Conservation (phyloP, 2,329 filamentous ascomycete genomes). For the Chaetomium sp. region DNA sequence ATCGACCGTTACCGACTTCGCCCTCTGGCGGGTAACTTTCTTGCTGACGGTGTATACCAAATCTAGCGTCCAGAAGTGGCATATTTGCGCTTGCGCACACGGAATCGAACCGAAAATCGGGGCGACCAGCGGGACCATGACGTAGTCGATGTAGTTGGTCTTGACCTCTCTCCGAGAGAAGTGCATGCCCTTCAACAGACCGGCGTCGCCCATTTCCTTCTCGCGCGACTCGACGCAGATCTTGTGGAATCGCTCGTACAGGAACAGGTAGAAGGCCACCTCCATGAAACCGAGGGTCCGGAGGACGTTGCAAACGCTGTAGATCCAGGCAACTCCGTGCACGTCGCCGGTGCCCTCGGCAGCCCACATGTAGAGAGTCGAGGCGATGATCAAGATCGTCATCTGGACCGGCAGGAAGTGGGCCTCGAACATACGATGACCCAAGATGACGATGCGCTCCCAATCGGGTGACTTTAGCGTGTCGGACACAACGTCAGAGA, state of each 20-base stretch:
- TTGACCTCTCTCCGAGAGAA: constrained; percentile 62
- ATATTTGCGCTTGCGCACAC: constrained; percentile 66
- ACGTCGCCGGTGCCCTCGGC: constrained; percentile 55
- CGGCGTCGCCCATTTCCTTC: constrained; percentile 67
- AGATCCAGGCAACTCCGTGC: constrained; percentile 59
- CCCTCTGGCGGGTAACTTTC: constrained; percentile 61
- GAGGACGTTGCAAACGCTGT: constrained; percentile 61
- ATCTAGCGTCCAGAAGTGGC: constrained; percentile 70
- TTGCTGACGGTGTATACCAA: constrained; percentile 72
- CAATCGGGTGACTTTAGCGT: constrained; percentile 56
- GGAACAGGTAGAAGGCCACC: constrained; percentile 63
- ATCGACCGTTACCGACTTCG: constrained; percentile 48
- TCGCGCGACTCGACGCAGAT: constrained; percentile 62
- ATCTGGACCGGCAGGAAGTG: constrained; percentile 72
- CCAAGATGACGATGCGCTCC: constrained; percentile 59
- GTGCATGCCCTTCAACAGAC: constrained; percentile 64
- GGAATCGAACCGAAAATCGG: constrained; percentile 69
- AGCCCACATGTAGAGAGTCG: constrained; percentile 60
- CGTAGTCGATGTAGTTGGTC: constrained; percentile 63
- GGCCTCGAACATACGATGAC: constrained; percentile 71
- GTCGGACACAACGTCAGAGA: constrained; percentile 57
- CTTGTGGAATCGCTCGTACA: constrained; percentile 70
- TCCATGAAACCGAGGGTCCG: constrained; percentile 64
- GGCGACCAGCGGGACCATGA: constrained; percentile 67
- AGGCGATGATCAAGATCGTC: constrained; percentile 64